Percentiles rank a stretch among this genome's conserved stretches.
Conservation (phyloP, 1,284 basidiomycete genomes). For the Rhodotorula sp. region DNA sequence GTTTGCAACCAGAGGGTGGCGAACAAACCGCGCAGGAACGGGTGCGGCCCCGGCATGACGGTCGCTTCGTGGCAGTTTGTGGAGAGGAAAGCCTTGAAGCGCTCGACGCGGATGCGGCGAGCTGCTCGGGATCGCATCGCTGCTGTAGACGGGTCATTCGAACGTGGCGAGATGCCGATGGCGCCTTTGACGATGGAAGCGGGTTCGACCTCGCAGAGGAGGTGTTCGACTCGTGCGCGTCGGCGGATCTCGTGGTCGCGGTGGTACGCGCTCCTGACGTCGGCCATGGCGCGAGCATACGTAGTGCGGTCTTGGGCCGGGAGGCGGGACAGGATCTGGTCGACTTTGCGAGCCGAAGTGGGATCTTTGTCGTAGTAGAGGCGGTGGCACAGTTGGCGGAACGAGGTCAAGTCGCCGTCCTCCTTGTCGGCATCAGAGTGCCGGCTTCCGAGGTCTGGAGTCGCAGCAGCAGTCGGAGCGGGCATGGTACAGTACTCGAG, state of each 20-base stretch:
- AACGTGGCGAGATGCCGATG: conserved; percentile 19
- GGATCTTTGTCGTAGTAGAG: conserved; percentile 30
- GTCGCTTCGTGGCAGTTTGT: conserved; percentile 18
- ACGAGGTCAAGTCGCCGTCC: conserved; percentile 7
- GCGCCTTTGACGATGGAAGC: conserved; percentile 8
- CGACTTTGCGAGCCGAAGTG: conserved; percentile 22
- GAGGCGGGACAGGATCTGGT: conserved; percentile 18
- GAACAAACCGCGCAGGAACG: conserved; percentile 38
- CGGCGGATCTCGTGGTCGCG: conserved; percentile 19
- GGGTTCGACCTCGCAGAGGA: conserved; percentile 11
- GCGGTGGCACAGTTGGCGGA: conserved; percentile 15
- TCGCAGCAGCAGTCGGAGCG: not conserved
- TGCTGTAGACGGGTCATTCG: conserved; percentile 1
- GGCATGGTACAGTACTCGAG: too few relatives aligned
- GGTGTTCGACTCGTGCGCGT: conserved; percentile 5
- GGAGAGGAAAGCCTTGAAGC: conserved; percentile 21
- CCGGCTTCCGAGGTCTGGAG: not conserved
- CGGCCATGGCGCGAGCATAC: conserved; percentile 31
- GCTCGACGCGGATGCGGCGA: not conserved
- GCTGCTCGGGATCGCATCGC: conserved; percentile 17
- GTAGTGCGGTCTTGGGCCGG: conserved; percentile 16
- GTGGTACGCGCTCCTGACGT: conserved; percentile 27
- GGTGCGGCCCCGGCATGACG: conserved; percentile 22
- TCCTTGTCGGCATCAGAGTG: not conserved
- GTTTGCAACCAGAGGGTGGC: conserved; percentile 35